Conservation (phyloP, 148 eudicot genomes). For the Rhododendron molle region DNA sequence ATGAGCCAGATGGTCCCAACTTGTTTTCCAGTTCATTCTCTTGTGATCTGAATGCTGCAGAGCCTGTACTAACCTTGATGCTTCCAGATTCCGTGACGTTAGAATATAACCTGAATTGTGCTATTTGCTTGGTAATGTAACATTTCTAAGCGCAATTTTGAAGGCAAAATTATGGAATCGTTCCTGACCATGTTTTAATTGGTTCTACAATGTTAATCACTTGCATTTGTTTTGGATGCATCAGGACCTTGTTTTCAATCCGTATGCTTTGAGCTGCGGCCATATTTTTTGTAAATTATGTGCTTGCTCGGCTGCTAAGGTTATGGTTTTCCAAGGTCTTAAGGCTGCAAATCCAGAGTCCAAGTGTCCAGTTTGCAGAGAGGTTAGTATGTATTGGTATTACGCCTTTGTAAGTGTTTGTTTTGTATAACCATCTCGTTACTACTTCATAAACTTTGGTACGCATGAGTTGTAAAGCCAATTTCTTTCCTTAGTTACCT, state of each 20-base stretch:
- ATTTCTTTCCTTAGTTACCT: background rate
- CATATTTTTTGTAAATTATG: constrained; percentile 40
- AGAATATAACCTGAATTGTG: constrained; percentile 33
- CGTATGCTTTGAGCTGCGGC: constrained; percentile 37
- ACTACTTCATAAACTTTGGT: background rate
- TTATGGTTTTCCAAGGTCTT: constrained; percentile 30
- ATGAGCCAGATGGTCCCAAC: constrained; percentile 14
- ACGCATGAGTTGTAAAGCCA: background rate
- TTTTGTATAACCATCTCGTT: background rate
- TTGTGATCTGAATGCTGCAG: constrained; percentile 17
- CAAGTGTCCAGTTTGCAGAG: constrained; percentile 43
- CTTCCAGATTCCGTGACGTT: constrained; percentile 26
- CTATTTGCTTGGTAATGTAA: constrained; percentile 34
- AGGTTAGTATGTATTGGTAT: constrained; percentile 16
- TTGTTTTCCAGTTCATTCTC: constrained; percentile 19
- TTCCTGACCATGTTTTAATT: background rate
- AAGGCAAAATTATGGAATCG: background rate
- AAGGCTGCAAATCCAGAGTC: constrained; percentile 27
- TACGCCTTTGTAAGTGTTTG: background rate
- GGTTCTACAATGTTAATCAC: background rate
- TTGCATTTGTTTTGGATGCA: constrained; percentile 4
- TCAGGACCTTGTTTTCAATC: constrained; percentile 37
- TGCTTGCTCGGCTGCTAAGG: constrained; percentile 37
- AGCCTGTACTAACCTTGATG: constrained; percentile 18
- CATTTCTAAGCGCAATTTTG: background rate